These are phyloP conservation scores for Naganishia kalamii DNA, from an alignment of 768 basidiomycete genomes.

Conservation along the genomic window DNA sequence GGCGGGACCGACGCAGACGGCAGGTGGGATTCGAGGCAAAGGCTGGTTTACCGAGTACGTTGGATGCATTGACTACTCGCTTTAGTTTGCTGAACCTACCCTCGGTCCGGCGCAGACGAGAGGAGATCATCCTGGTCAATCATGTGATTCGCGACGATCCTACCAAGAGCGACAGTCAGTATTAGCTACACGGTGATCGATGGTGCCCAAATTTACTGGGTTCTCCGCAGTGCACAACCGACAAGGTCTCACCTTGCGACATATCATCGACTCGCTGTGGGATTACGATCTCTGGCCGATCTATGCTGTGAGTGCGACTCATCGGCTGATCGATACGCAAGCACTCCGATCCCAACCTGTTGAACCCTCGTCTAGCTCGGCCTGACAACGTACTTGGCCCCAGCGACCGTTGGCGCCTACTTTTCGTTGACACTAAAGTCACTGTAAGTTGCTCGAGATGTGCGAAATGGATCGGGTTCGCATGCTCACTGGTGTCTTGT, in stretches of 20 bases:
- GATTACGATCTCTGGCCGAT: constrained; percentile 66
- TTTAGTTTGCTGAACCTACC: not conserved
- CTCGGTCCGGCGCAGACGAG: constrained; percentile 48
- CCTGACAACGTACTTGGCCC: constrained; percentile 51
- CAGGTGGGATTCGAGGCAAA: constrained; percentile 55
- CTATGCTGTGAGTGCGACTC: constrained; percentile 52
- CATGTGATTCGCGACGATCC: constrained; percentile 62
- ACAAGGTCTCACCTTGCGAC: constrained; percentile 54
- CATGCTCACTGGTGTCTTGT: not conserved
- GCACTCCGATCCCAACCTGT: too few relatives aligned
- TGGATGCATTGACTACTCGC: not conserved
- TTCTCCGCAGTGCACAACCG: constrained; percentile 56
- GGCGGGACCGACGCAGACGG: constrained; percentile 62
- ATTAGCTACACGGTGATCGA: not conserved
- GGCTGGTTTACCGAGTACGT: constrained; percentile 62
- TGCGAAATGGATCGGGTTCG: constrained; percentile 32
- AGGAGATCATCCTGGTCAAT: constrained; percentile 62
- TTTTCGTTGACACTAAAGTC: constrained; percentile 58
- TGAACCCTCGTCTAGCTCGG: constrained; percentile 25
- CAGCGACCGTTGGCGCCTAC: constrained; percentile 58
- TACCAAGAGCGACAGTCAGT: constrained; percentile 53
- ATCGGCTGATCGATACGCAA: not conserved
- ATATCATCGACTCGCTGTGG: constrained; percentile 54
- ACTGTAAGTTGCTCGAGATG: constrained; percentile 29
- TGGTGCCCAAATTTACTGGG: not conserved